Evolutionary conservation across 371 early-diverging fungal genomes (phyloP).

Genomic region (Syncephalastrum racemosum): DNA sequence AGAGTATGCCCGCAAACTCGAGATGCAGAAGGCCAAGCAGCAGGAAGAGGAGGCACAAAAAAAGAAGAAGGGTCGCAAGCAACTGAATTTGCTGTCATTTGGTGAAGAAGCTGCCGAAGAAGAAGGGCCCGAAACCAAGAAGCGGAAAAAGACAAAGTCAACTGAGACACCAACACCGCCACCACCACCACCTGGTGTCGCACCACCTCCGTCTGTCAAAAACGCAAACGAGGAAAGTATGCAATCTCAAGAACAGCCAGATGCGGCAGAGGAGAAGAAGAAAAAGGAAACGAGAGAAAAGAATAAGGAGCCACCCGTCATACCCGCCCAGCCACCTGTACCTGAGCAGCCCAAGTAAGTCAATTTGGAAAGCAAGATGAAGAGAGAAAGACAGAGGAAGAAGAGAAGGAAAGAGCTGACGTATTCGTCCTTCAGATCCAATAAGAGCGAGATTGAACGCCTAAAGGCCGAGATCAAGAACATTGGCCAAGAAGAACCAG

Average conservation of each 20-base stretch:
- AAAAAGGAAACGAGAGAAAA: slow-evolving; percentile 20
- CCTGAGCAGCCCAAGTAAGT: slow-evolving; percentile 12
- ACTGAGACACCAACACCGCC: neutral
- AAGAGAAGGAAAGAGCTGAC: no score
- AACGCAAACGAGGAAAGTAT: no score
- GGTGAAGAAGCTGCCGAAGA: slow-evolving; percentile 69
- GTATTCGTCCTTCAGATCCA: neutral
- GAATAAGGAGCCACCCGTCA: slow-evolving; percentile 6
- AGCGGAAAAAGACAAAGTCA: slow-evolving; percentile 7
- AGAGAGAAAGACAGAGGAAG: no score
- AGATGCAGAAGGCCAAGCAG: slow-evolving; percentile 22
- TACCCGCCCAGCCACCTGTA: neutral
- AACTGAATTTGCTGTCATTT: slow-evolving; percentile 85
- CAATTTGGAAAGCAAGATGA: no score
- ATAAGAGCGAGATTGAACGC: slow-evolving; percentile 38
- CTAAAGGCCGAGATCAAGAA: slow-evolving; percentile 60
- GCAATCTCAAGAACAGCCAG: no score
- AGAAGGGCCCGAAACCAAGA: slow-evolving; percentile 6
- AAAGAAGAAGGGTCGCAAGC: slow-evolving; percentile 62
- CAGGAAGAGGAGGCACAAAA: slow-evolving; percentile 39
- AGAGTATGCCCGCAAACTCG: slow-evolving; percentile 33
- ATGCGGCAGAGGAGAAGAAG: neutral
- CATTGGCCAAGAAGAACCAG: slow-evolving; percentile 39
- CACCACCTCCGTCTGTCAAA: no score
- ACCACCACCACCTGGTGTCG: no score